Conservation (phyloP, 192 early-diverging fungal genomes). For the Powellomyces hirtus region DNA sequence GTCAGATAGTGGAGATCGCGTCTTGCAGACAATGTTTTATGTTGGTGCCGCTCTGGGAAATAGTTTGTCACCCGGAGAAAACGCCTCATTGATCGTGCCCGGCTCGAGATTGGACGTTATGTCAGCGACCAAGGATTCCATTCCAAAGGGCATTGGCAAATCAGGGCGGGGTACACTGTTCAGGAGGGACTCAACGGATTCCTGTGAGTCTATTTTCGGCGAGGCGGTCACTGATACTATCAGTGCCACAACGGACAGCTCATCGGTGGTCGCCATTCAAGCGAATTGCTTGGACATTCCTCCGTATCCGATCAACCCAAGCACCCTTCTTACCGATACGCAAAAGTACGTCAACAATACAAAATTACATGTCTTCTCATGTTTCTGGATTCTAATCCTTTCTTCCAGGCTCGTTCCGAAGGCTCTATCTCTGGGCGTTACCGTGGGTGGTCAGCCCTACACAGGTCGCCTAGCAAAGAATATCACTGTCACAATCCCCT, state of each 20-base stretch:
- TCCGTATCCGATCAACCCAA: neutral
- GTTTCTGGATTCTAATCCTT: neutral
- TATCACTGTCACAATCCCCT: neutral
- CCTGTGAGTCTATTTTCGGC: neutral
- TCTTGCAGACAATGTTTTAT: neutral
- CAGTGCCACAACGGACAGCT: neutral
- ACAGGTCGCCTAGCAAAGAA: neutral
- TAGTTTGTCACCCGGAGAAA: neutral
- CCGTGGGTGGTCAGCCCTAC: neutral
- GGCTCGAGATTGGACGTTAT: too few relatives aligned
- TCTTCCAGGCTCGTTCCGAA: neutral
- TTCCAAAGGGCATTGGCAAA: too few relatives aligned
- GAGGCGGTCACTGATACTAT: neutral
- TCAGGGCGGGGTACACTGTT: too few relatives aligned
- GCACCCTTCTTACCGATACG: neutral
- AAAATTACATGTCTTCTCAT: neutral
- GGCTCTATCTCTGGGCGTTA: neutral
- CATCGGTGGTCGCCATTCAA: neutral
- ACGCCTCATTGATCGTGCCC: too few relatives aligned
- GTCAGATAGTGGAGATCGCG: neutral
- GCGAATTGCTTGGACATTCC: neutral
- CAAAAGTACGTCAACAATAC: neutral
- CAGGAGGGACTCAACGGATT: too few relatives aligned
- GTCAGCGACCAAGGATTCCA: too few relatives aligned
- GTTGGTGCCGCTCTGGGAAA: neutral